phyloP scores from a whole-genome alignment of 225 moss, liverwort and hornwort species.

The Polytrichum formosum region DNA sequence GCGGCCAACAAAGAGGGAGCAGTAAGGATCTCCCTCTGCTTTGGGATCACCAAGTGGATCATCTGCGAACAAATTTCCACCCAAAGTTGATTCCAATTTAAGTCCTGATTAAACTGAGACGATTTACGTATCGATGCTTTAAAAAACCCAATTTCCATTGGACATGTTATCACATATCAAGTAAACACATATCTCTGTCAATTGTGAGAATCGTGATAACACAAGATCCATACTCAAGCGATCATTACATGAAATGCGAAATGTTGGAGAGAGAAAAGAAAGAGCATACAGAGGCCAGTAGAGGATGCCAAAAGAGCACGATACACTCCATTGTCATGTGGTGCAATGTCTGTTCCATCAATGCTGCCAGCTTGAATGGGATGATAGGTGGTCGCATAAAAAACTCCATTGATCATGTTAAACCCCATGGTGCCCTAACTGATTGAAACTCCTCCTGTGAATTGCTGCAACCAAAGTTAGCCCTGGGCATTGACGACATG shows the following conservation, averaged over 20 bases:
- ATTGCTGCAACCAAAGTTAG: too few species aligned
- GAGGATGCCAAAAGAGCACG: constrained; percentile 78
- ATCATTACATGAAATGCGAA: neutral
- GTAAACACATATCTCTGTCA: too few species aligned
- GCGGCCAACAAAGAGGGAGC: constrained; percentile 80
- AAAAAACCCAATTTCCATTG: too few species aligned
- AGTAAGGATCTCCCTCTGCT: constrained; percentile 77
- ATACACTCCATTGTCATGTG: constrained; percentile 86
- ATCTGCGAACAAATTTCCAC: constrained; percentile 40
- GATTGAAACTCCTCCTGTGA: neutral
- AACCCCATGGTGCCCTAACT: constrained; percentile 12
- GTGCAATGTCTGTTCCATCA: constrained; percentile 79
- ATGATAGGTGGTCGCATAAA: constrained; percentile 80
- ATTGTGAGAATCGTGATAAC: too few species aligned
- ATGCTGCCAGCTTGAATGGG: constrained; percentile 97
- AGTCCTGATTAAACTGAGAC: too few species aligned
- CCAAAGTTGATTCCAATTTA: too few species aligned
- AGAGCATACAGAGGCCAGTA: constrained; percentile 75
- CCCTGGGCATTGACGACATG: too few species aligned
- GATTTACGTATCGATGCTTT: too few species aligned
- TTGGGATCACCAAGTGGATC: constrained; percentile 87
- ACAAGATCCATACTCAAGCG: too few species aligned
- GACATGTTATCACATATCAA: too few species aligned
- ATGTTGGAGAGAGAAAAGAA: neutral
- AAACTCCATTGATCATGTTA: constrained; percentile 59